Evolutionary conservation across 352 stramenopile species (phyloP).

Genomic region (Pythium monospermum): DNA sequence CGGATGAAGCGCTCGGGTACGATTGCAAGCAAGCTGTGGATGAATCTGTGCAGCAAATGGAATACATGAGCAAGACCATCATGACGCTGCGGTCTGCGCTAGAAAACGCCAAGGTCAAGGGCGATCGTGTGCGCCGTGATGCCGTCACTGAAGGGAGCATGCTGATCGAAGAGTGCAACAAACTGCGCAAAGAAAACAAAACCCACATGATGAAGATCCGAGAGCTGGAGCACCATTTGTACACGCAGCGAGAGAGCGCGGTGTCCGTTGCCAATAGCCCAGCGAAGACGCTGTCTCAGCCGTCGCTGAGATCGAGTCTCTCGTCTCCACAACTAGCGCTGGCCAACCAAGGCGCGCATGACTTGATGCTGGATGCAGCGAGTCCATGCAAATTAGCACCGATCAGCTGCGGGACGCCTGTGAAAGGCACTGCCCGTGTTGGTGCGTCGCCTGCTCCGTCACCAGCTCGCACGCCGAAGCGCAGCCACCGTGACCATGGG

Average conservation of each 20-base stretch:
- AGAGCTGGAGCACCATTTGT: conserved; percentile 46
- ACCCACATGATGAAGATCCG: conserved; percentile 52
- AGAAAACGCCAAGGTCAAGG: conserved; percentile 65
- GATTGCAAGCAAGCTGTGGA: conserved; percentile 73
- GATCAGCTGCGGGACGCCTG: conserved; percentile 1
- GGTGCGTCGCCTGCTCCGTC: background rate
- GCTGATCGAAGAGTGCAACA: conserved; percentile 79
- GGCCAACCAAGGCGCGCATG: conserved; percentile 9
- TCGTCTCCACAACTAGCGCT: conserved; percentile 9
- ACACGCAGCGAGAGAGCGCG: conserved; percentile 5
- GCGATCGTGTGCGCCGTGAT: conserved; percentile 61
- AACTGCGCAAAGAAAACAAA: conserved; percentile 73
- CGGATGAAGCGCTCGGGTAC: conserved; percentile 55
- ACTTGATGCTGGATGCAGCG: conserved; percentile 5
- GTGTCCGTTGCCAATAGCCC: too few species aligned
- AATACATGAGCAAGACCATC: conserved; percentile 79
- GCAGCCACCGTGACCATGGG: conserved; percentile 3
- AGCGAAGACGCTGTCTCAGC: background rate
- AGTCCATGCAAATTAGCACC: conserved; percentile 7
- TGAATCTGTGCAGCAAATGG: conserved; percentile 73
- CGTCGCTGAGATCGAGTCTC: conserved; percentile 1
- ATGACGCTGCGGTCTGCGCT: conserved; percentile 50
- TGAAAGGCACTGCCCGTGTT: background rate
- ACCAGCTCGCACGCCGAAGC: conserved; percentile 10
- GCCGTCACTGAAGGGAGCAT: conserved; percentile 73